A percentile compares a stretch with the other conserved stretches of the same genome.
Evolutionary conservation across 1,284 basidiomycete genomes (phyloP).

Genomic region (Calocybe gambosa): DNA sequence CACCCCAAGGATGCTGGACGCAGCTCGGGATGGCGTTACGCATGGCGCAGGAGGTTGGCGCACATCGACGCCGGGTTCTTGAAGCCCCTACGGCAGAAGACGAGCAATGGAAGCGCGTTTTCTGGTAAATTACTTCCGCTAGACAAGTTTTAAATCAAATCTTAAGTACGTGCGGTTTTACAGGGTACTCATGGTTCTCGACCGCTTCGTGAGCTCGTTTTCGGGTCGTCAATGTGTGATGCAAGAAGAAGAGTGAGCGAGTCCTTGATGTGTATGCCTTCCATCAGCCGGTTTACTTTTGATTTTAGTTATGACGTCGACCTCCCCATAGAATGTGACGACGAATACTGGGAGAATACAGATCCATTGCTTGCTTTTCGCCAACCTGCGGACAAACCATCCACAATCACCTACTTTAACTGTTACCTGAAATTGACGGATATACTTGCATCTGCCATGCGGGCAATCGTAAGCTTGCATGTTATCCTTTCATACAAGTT

Average conservation of each 20-base stretch:
- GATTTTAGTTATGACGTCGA: conserved; percentile 55
- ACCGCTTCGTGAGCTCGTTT: conserved; percentile 47
- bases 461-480: conserved; percentile 44
- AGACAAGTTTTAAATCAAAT: neutral
- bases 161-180: neutral
- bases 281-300: neutral
- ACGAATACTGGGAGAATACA: conserved; percentile 60
- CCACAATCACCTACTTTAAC: conserved; percentile 50
- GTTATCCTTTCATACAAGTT: neutral
- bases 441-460: conserved; percentile 57
- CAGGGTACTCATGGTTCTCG: conserved; percentile 44
- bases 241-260: conserved; percentile 57
- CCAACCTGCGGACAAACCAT: conserved; percentile 49
- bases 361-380: conserved; percentile 37
- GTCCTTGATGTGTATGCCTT: neutral
- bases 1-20: conserved; percentile 52
- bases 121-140: conserved; percentile 38
- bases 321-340: conserved; percentile 61
- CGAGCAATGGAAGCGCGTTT: conserved; percentile 67
- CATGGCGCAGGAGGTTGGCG: conserved; percentile 49
- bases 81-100: conserved; percentile 37
- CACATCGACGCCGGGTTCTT: conserved; percentile 35
- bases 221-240: conserved; percentile 62
- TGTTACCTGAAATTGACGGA: conserved; percentile 53
- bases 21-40: conserved; percentile 53